A percentile compares a stretch with the other conserved stretches of the same genome.
phyloP scores from a whole-genome alignment of 108 stramenopile genomes.

The Nannochloropsis salina region DNA sequence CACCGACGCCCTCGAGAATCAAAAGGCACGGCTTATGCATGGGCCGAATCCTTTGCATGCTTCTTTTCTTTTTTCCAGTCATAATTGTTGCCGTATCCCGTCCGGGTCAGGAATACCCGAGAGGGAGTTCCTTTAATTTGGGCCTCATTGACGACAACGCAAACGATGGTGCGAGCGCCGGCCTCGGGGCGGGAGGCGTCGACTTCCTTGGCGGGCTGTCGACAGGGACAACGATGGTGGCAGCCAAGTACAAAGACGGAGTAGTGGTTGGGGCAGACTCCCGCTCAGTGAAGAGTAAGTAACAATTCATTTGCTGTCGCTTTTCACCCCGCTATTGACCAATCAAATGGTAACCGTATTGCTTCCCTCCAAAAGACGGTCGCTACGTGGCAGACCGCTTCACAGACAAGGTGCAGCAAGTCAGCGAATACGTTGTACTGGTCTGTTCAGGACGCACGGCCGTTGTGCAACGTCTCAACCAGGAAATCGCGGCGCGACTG shows the following conservation, averaged over 20 bases:
- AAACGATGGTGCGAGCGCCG: no score
- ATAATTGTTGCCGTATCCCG: background rate
- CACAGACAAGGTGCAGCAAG: constrained; percentile 19
- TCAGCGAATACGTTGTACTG: background rate
- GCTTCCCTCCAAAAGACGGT: background rate
- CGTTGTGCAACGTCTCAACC: constrained; percentile 19
- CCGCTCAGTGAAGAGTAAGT: constrained; percentile 7
- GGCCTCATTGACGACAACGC: background rate
- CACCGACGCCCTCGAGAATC: no score
- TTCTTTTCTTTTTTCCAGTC: background rate
- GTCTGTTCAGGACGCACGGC: constrained; percentile 6
- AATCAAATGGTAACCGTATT: no score
- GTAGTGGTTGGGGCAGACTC: background rate
- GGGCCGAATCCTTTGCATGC: background rate
- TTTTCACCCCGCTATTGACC: background rate
- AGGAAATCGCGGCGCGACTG: background rate
- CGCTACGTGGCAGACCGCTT: background rate
- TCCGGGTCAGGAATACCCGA: background rate
- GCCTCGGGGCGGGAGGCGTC: background rate
- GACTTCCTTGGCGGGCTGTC: background rate
- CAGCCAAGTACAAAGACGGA: constrained; percentile 3
- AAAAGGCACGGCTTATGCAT: background rate
- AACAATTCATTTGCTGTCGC: background rate
- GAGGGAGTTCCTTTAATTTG: background rate
- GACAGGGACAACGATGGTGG: constrained; percentile 12